phyloP scores from a whole-genome alignment of 768 basidiomycete species.

The Suillus placidus region DNA sequence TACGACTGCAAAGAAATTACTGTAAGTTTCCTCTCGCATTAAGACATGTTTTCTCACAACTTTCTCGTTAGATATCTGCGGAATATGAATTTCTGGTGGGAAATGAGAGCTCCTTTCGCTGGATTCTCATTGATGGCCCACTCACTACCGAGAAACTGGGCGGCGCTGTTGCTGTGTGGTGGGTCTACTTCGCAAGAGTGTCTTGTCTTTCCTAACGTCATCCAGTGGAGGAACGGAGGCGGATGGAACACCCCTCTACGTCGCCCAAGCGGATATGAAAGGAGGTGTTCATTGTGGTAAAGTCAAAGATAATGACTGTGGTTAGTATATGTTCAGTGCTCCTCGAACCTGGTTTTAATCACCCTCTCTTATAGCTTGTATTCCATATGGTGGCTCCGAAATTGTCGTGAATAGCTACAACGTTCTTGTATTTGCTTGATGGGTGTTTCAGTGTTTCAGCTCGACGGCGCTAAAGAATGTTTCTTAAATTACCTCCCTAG shows the following conservation, averaged over 20 bases:
- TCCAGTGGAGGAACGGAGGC: slow-evolving; percentile 7
- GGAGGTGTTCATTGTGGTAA: slow-evolving; percentile 9
- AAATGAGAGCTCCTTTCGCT: slow-evolving; percentile 31
- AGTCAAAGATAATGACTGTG: slow-evolving; percentile 3
- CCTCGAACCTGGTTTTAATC: not conserved
- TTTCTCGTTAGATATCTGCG: slow-evolving; percentile 23
- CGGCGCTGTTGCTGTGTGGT: slow-evolving; percentile 5
- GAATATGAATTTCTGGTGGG: slow-evolving; percentile 34
- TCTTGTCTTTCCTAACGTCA: not conserved
- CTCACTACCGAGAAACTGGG: slow-evolving; percentile 4
- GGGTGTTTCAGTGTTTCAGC: not conserved
- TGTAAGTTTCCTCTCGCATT: not conserved
- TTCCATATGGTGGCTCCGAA: slow-evolving; percentile 4
- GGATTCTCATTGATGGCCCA: not conserved
- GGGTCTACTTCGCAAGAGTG: not conserved
- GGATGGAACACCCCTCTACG: not conserved
- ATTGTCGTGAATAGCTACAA: not conserved
- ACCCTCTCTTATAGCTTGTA: not conserved
- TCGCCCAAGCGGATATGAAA: slow-evolving; percentile 5
- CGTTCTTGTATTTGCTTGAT: not conserved
- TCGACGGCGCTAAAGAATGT: not conserved
- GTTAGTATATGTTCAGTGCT: not conserved
- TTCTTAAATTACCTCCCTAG: too few species aligned
- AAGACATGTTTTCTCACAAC: too few species aligned
- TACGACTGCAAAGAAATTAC: slow-evolving; percentile 20